Percentiles rank a stretch among this genome's conserved stretches.
Conservation (phyloP, 2,329 filamentous ascomycete genomes). For the Phialophora chinensis region DNA sequence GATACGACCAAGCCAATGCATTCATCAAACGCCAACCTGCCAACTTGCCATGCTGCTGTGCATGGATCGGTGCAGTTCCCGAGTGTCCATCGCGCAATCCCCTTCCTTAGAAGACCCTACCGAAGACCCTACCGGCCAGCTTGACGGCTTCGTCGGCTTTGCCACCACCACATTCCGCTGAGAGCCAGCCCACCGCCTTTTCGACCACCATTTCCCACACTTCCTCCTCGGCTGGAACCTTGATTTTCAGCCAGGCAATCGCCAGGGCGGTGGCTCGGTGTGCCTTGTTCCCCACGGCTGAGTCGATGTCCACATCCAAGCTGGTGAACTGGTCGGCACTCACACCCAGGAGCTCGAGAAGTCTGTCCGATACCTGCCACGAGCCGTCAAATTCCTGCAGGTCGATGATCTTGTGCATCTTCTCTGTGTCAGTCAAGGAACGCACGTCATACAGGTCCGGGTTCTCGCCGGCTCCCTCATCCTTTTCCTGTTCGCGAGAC, state of each 20-base stretch:
- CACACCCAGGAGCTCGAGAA: slow-evolving; percentile 39
- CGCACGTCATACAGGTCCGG: background rate
- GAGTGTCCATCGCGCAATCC: too few species aligned
- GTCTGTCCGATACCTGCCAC: slow-evolving; percentile 52
- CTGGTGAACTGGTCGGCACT: slow-evolving; percentile 20
- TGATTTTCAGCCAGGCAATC: slow-evolving; percentile 57
- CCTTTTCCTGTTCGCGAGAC: background rate
- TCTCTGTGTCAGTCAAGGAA: slow-evolving; percentile 13
- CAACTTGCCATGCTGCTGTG: too few species aligned
- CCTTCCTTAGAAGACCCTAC: background rate
- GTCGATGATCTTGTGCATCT: slow-evolving; percentile 55
- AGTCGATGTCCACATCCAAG: slow-evolving; percentile 16
- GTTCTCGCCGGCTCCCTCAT: background rate
- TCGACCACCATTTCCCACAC: slow-evolving; percentile 69
- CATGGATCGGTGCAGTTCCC: background rate
- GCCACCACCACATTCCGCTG: background rate
- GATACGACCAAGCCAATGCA: too few species aligned
- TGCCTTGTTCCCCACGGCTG: slow-evolving; percentile 16
- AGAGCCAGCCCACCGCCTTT: slow-evolving; percentile 63
- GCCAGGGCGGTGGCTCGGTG: slow-evolving; percentile 49
- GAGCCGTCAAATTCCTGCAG: slow-evolving; percentile 64
- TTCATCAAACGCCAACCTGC: too few species aligned
- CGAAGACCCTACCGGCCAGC: slow-evolving; percentile 1
- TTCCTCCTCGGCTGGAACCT: slow-evolving; percentile 55
- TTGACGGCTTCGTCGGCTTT: background rate